Conservation (phyloP, 371 early-diverging fungal genomes). For the Funneliformis caledonium region DNA sequence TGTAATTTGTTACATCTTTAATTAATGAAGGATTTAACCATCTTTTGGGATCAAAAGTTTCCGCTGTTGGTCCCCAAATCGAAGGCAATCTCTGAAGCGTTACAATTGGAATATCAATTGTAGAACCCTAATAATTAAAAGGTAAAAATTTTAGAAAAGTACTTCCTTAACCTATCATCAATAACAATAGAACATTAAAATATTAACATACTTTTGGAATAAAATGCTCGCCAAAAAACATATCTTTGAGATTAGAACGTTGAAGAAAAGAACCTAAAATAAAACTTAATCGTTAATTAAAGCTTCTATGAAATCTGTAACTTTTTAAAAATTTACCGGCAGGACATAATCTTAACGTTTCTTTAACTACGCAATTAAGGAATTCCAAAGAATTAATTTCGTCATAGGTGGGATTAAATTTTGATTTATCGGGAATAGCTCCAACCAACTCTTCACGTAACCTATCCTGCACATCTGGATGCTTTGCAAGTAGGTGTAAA, state of each 20-base stretch:
- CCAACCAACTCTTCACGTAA: background rate
- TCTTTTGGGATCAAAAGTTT: slow-evolving; percentile 16
- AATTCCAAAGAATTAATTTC: too few species aligned
- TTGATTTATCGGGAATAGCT: slow-evolving; percentile 1
- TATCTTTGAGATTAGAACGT: background rate
- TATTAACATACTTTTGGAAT: background rate
- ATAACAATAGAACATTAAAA: background rate
- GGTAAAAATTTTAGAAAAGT: too few species aligned
- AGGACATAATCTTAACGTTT: background rate
- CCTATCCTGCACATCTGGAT: background rate
- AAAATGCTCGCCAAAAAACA: background rate
- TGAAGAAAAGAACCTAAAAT: background rate
- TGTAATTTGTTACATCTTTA: too few species aligned
- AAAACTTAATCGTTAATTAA: background rate
- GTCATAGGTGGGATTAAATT: too few species aligned
- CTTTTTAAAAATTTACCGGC: background rate
- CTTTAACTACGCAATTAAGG: too few species aligned
- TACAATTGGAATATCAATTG: background rate
- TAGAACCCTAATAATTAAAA: background rate
- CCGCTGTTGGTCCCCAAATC: slow-evolving; percentile 15
- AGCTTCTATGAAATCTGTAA: background rate
- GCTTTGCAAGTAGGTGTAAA: slow-evolving; percentile 30
- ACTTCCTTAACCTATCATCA: background rate
- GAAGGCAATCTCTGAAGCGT: background rate
- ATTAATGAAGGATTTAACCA: too few species aligned